Conservation (phyloP, 2,329 filamentous ascomycete species). For the Chaetomiaceae sp. region DNA sequence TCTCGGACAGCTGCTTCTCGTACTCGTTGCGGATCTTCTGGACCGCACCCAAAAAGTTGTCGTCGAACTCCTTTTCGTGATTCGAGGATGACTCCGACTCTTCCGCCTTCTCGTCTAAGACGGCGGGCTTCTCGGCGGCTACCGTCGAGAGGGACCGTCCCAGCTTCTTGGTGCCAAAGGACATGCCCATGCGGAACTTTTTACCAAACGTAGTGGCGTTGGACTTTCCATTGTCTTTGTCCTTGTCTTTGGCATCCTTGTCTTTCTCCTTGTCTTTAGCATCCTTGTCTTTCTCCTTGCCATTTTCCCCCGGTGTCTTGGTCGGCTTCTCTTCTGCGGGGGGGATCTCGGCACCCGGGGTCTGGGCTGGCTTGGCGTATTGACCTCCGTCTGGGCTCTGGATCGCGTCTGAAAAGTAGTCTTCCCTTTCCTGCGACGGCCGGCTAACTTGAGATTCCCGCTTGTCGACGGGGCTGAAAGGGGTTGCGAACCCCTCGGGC, state of each 20-base stretch:
- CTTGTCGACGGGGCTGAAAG: slow-evolving; percentile 50
- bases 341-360: slow-evolving; percentile 37
- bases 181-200: slow-evolving; percentile 73
- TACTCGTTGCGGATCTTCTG: slow-evolving; percentile 71
- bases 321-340: slow-evolving; percentile 31
- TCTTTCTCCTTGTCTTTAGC: slow-evolving; percentile 43
- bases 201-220: slow-evolving; percentile 67
- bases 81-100: slow-evolving; percentile 60
- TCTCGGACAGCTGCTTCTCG: slow-evolving; percentile 59
- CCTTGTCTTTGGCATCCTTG: slow-evolving; percentile 45
- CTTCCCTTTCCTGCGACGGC: slow-evolving; percentile 60
- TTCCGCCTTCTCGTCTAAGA: slow-evolving; percentile 71
- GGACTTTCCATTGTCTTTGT: slow-evolving; percentile 51
- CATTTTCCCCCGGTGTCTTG: slow-evolving; percentile 41
- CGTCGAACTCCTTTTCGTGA: slow-evolving; percentile 69
- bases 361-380: slow-evolving; percentile 45
- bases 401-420: slow-evolving; percentile 71
- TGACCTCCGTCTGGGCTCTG: slow-evolving; percentile 45
- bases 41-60: slow-evolving; percentile 67
- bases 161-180: slow-evolving; percentile 80
- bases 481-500: slow-evolving; percentile 43
- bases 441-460: slow-evolving; percentile 52
- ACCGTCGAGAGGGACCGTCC: slow-evolving; percentile 63
- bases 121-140: slow-evolving; percentile 66
- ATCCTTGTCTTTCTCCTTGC: slow-evolving; percentile 39